Evolutionary conservation across 352 stramenopile species (phyloP), one percentile per base, ranked within the genome.

Genomic region (Saprolegnia diclina): DNA sequence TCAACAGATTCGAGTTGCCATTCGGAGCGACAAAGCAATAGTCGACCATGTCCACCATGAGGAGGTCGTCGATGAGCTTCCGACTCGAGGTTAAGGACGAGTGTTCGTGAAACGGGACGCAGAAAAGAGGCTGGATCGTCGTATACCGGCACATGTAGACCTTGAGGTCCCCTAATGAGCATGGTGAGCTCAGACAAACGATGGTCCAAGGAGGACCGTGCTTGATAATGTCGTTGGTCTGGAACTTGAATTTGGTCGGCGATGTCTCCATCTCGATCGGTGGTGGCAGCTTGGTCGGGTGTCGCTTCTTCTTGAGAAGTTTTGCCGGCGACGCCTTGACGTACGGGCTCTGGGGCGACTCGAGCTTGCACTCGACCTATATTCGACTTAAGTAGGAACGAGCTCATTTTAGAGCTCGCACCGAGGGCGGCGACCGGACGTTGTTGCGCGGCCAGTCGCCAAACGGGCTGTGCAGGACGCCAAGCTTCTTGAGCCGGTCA

Each of bases 161-260:
- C 29, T 67, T 67, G 24, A 67, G 50, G 16, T 67, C 62, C 18
- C 62, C 46, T 54, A 54, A 22, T 54, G n/a, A 52, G 18, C 45
- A 52, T 52, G 18, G 21, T 52, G 18, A 19, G 45, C 21, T 52
- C 18, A 52, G 18, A 52, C 21, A 18, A 52, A 19, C 21, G 45
- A 52, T 52, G 18, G 18, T 18, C 45, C n/a, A n/a, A n/a, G n/a
- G 5, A 35, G 29, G 2, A 54, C 46, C 62, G 19, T 67, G 62
- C 19, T 67, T 67, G 50, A 67, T 57, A 16, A 67, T 67, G 38
- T 56, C 62, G 40, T 67, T 67, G 24, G 62, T 67, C 26, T 67
- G 57, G 32, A 67, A 67, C 29, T 18, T 21, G 26, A 67, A 55
- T 26, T 67, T 67, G 10, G 62, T 40, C 22, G 62, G 62, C 19